These are phyloP conservation scores for Coemansia sp. DNA, from an alignment of 192 early-diverging fungal species.

Conservation along the genomic window DNA sequence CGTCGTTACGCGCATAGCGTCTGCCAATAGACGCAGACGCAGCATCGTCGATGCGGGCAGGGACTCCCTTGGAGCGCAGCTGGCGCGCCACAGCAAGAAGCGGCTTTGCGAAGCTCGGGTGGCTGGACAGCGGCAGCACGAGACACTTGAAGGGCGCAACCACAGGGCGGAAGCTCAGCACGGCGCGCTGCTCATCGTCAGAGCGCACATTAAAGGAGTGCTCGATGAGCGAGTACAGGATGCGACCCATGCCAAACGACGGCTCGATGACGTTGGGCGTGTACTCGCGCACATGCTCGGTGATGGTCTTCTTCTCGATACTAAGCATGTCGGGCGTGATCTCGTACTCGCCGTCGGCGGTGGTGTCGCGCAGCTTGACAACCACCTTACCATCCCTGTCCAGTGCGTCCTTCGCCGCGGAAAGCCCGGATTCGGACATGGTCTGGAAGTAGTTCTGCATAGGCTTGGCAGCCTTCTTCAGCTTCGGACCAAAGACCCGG, in stretches of 20 bases:
- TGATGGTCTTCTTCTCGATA: constrained; percentile 48
- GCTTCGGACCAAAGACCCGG: constrained; percentile 91
- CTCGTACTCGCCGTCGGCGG: constrained; percentile 36
- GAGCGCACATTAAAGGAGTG: constrained; percentile 90
- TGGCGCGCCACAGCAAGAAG: constrained; percentile 62
- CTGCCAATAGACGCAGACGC: constrained; percentile 86
- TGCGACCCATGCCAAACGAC: constrained; percentile 98
- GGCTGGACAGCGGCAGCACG: constrained; percentile 81
- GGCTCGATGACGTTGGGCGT: constrained; percentile 99
- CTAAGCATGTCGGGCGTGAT: constrained; percentile 49
- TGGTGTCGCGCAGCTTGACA: constrained; percentile 26
- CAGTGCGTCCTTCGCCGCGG: constrained; percentile 52
- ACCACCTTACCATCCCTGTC: constrained; percentile 27
- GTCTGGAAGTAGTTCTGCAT: constrained; percentile 76
- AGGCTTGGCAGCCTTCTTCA: constrained; percentile 88
- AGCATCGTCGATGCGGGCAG: constrained; percentile 86
- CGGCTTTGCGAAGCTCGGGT: constrained; percentile 74
- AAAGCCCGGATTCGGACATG: constrained; percentile 58
- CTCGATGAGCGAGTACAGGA: constrained; percentile 94
- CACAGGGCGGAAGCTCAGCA: constrained; percentile 87
- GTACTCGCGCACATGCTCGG: constrained; percentile 82
- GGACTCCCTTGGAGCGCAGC: constrained; percentile 75
- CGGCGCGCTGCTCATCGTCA: constrained; percentile 84
- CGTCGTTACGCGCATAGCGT: constrained; percentile 97
- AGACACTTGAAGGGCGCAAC: constrained; percentile 95